A percentile compares a stretch with the other conserved stretches of the same genome.
phyloP scores from a whole-genome alignment of 495 filamentous ascomycete species.

The Rhypophila decipiens region DNA sequence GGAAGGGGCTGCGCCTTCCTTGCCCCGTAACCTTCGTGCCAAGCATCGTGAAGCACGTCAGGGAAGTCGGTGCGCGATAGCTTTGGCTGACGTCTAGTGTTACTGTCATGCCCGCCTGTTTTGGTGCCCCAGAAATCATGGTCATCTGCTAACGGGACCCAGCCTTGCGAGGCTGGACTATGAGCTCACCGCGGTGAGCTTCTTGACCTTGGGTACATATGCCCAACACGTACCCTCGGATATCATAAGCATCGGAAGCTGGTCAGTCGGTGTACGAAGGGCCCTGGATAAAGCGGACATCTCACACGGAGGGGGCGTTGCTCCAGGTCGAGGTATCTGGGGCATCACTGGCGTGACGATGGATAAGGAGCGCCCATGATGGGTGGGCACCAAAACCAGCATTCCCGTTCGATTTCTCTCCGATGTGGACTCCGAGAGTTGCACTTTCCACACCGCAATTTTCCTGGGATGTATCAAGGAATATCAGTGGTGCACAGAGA shows the following conservation, averaged over 20 bases:
- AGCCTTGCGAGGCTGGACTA: neutral
- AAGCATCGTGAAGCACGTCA: neutral
- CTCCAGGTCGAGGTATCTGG: no score
- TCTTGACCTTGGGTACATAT: no score
- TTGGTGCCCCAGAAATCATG: neutral
- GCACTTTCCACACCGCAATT: conserved; percentile 2
- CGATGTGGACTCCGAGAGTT: neutral
- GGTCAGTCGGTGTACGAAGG: no score
- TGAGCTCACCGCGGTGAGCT: neutral
- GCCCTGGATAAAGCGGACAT: no score
- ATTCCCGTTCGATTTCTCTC: no score
- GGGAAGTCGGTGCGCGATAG: neutral
- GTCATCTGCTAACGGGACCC: neutral
- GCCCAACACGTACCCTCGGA: no score
- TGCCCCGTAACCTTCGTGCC: neutral
- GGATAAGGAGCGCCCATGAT: no score
- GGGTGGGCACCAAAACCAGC: no score
- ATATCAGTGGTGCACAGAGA: neutral
- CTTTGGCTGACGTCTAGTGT: neutral
- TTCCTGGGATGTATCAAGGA: neutral
- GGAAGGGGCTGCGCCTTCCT: neutral
- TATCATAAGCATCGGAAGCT: no score
- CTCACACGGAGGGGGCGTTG: no score
- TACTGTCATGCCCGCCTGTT: neutral
- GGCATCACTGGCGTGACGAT: no score